Percentiles rank a stretch among this genome's conserved stretches.
phyloP scores from a whole-genome alignment of 768 basidiomycete genomes.

The Dictyophora rubrovolvata region DNA sequence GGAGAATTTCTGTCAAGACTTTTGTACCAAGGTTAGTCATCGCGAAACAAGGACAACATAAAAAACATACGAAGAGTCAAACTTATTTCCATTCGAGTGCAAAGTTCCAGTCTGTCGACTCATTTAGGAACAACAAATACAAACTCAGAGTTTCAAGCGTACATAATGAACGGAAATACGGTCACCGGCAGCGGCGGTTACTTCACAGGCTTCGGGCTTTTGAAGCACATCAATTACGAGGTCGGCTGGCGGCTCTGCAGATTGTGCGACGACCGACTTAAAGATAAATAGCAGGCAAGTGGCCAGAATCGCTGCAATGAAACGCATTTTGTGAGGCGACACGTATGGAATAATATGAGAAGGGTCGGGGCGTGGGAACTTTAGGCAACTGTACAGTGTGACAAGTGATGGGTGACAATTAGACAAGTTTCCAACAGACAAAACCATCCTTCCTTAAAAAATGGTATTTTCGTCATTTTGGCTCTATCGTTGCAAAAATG shows the following conservation, averaged over 20 bases:
- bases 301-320: neutral
- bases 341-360: neutral
- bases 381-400: slow-evolving; percentile 32
- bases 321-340: neutral
- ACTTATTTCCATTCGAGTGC: slow-evolving; percentile 65
- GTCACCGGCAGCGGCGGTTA: slow-evolving; percentile 52
- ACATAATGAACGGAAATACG: slow-evolving; percentile 72
- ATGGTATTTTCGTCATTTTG: slow-evolving; percentile 32
- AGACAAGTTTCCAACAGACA: slow-evolving; percentile 13
- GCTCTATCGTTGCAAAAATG: neutral
- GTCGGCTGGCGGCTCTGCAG: slow-evolving; percentile 37
- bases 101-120: slow-evolving; percentile 65
- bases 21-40: neutral
- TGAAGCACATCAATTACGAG: slow-evolving; percentile 55
- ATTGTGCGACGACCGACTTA: neutral
- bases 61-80: slow-evolving; percentile 68
- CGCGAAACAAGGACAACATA: neutral
- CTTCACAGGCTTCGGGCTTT: slow-evolving; percentile 44
- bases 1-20: slow-evolving; percentile 68
- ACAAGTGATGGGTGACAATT: slow-evolving; percentile 8
- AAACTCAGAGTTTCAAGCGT: slow-evolving; percentile 21
- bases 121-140: neutral
- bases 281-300: neutral
- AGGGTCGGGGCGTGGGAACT: neutral
- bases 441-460: slow-evolving; percentile 25